Percentiles rank a stretch among this genome's conserved stretches.
phyloP scores from a whole-genome alignment of 345 rosid species.

The Gossypium rotundifolium region DNA sequence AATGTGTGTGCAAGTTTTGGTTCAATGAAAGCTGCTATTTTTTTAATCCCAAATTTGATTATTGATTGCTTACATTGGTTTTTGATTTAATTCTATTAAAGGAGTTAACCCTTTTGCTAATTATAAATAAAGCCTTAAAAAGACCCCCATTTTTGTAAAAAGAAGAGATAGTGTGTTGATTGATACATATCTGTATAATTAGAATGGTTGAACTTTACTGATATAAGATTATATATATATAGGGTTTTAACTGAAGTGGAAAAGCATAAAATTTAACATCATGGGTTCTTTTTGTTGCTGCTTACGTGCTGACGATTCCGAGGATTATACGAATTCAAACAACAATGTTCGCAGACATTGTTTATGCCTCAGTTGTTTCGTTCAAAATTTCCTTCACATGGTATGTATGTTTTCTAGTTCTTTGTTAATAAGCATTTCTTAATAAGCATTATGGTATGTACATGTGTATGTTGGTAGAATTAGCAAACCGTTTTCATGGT shows the following conservation, averaged over 20 bases:
- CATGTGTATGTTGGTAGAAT: background rate
- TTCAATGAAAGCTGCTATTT: background rate
- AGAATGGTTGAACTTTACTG: conserved; percentile 13
- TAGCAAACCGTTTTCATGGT: background rate
- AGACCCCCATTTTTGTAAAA: conserved; percentile 7
- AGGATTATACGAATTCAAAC: conserved; percentile 71
- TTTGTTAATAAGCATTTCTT: conserved; percentile 1
- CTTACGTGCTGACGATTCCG: conserved; percentile 53
- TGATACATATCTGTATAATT: conserved; percentile 12
- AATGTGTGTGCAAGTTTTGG: too few relatives aligned
- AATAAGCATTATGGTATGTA: background rate
- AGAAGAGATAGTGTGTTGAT: conserved; percentile 1
- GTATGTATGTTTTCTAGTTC: conserved; percentile 30
- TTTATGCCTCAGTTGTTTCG: conserved; percentile 65
- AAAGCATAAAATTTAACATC: conserved; percentile 24
- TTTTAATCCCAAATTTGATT: background rate
- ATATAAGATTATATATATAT: conserved; percentile 5
- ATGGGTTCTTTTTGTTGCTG: conserved; percentile 96
- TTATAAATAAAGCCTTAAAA: conserved; percentile 11
- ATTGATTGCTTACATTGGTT: conserved; percentile 9
- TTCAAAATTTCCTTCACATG: conserved; percentile 64
- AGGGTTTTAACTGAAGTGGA: conserved; percentile 17
- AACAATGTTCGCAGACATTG: conserved; percentile 70
- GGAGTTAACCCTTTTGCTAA: conserved; percentile 9
- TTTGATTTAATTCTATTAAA: conserved; percentile 4